Evolutionary conservation across 148 eudicot genomes (phyloP).

Genomic region (Rhododendron mucronatum): DNA sequence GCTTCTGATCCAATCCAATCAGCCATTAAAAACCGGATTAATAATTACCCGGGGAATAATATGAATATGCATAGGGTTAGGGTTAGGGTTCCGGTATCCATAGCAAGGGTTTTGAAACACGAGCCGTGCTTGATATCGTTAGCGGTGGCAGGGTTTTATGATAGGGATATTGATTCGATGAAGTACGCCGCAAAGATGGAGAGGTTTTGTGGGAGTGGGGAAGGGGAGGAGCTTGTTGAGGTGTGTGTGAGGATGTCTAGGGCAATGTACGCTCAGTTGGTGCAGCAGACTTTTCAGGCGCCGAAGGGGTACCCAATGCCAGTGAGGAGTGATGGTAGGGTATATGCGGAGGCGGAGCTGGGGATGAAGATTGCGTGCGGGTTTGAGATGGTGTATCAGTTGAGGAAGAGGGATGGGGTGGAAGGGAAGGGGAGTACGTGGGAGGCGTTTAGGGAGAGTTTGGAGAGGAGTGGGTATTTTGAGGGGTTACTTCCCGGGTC

Average conservation of each 20-base stretch:
- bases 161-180: slow-evolving; percentile 85
- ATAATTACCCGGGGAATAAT: slow-evolving; percentile 38
- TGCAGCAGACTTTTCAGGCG: slow-evolving; percentile 88
- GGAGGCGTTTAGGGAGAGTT: slow-evolving; percentile 69
- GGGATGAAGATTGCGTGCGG: slow-evolving; percentile 97
- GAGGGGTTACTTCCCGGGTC: slow-evolving; percentile 78
- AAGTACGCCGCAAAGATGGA: slow-evolving; percentile 74
- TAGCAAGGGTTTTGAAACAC: slow-evolving; percentile 69
- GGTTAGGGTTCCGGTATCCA: slow-evolving; percentile 72
- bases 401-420: slow-evolving; percentile 49
- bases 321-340: slow-evolving; percentile 38
- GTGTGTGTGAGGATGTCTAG: slow-evolving; percentile 66
- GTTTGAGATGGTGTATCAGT: slow-evolving; percentile 94
- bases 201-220: slow-evolving; percentile 61
- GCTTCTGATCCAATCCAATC: slow-evolving; percentile 44
- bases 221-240: slow-evolving; percentile 65
- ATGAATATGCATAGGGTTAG: slow-evolving; percentile 56
- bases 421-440: slow-evolving; percentile 84
- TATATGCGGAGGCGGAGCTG: slow-evolving; percentile 67
- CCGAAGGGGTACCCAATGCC: slow-evolving; percentile 83
- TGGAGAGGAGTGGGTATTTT: slow-evolving; percentile 73
- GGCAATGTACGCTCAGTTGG: slow-evolving; percentile 88
- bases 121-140: slow-evolving; percentile 64
- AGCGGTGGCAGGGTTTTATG: slow-evolving; percentile 90
- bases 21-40: slow-evolving; percentile 35